Percentiles rank a stretch among this genome's conserved stretches.
phyloP scores from a whole-genome alignment of 1,284 basidiomycete species.

The Apiotrichum gamsii region DNA sequence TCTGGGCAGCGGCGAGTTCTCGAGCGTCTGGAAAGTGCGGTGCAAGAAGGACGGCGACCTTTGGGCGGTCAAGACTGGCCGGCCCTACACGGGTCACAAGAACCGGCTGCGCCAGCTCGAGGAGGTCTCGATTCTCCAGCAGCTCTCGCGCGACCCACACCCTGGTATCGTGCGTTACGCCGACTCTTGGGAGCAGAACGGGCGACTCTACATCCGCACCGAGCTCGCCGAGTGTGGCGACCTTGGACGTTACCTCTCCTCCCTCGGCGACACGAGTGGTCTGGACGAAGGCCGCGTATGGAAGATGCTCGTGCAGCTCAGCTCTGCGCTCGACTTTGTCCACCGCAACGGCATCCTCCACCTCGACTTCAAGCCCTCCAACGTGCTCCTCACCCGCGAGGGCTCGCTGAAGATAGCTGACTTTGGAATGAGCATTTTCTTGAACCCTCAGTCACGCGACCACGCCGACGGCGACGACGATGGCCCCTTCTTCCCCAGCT shows the following conservation, averaged over 20 bases:
- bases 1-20: conserved; percentile 87
- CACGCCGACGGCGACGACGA: conserved; percentile 5
- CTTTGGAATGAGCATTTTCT: conserved; percentile 74
- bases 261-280: conserved; percentile 73
- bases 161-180: conserved; percentile 78
- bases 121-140: conserved; percentile 83
- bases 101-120: conserved; percentile 75
- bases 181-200: conserved; percentile 93
- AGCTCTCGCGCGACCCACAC: conserved; percentile 58
- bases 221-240: conserved; percentile 90
- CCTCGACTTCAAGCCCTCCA: conserved; percentile 93
- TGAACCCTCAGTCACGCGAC: no score
- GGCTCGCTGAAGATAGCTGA: conserved; percentile 94
- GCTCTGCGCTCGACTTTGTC: conserved; percentile 73
- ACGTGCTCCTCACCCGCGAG: conserved; percentile 80
- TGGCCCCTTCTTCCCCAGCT: conserved; percentile 16
- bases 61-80: conserved; percentile 90
- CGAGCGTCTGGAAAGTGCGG: conserved; percentile 82
- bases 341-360: conserved; percentile 83
- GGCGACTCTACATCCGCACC: conserved; percentile 80
- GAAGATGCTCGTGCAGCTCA: conserved; percentile 85
- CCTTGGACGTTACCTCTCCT: conserved; percentile 78
- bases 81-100: conserved; percentile 77
- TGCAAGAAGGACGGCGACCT: conserved; percentile 58
- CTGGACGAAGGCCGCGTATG: conserved; percentile 92